Base-by-base conservation (phyloP, 345 rosid species). In the Excoecaria agallocha region DNA sequence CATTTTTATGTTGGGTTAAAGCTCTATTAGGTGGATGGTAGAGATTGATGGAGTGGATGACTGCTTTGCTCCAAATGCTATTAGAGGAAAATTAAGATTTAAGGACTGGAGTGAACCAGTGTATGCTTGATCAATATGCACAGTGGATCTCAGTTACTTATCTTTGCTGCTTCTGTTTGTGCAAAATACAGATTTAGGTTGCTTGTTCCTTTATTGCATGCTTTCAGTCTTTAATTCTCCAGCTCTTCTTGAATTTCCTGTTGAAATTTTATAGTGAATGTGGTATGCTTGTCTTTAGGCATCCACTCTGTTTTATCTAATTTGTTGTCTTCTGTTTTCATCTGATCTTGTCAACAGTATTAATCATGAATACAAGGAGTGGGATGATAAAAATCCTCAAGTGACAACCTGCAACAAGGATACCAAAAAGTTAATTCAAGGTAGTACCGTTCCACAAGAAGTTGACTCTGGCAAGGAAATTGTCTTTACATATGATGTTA, bases 401-500 rank as follows among this genome's bases (percentile, higher is more conserved):
- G 76, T 94, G 84, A 77, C 91, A 57, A 94, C 98, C 30, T 94
- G 98, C 85, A 94, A 94, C 70, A 92, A 89, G 81, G 93, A 92
- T 60, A 91, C 95, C 77, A 94, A 92, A 81, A 89, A 87, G 76
- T 83, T 92, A 77, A 86, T 89, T 74, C 98, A 85, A 86, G 91
- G 94, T 79, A 91, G 89, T 81, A 87, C 92, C 61, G 91, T 89
- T 62, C 97, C 98, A 13, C 98, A 91, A 82, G 96, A 91, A 86
- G 98, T 94, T 80, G 93, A 86, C 19, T 54, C 78, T 3, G 84
- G 84, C 71, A 92, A 89, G 84, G 87, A 88, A 51, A 80, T 95
- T 83, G 98, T 95, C 63, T 95, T 95, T 76, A 93, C 99, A 8
- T 95, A 87, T 71, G 98, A 95, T 83, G 98, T 95, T 64, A 87